Evolutionary conservation across 164 flowering plant species (phyloP), one percentile per base, ranked within the genome.

Genomic region (Warburgia ugandensis): DNA sequence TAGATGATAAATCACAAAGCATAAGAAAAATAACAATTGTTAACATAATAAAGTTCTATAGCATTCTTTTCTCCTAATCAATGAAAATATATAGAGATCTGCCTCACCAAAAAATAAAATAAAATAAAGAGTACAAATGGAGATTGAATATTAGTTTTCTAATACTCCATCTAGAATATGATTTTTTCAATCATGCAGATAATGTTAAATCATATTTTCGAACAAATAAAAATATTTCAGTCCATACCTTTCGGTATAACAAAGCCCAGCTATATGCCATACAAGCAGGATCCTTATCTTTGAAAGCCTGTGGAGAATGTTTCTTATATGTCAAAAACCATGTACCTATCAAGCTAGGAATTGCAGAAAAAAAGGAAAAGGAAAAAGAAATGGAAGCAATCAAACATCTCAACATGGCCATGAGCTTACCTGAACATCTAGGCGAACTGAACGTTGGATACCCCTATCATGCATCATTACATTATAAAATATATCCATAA

Each of bases 231-330:
- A 14, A 3, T 14, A 3, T 14, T 20, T 14, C 5, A 37, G 41
- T 10, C 4, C 22, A n/a, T 69, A 86, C 95, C 91, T 86, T 86
- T 14, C 77, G 76, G 59, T 86, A 79, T 54, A 84, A 58, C 52
- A 88, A 49, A 2, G 76, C 86, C 53, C 86, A 76, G 67, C 81
- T 69, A 66, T 80, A 85, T 30, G 94, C 79, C 60, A 83, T 58
- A 65, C 96, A 88, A 28, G 96, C 70, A 36, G 96, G 96, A 79
- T 88, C 86, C 49, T 91, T 66, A 33, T 88, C 91, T 66, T 77
- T 82, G 60, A 83, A 85, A 39, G 96, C 96, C 96, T 88, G 76
- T 8, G 8, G 29, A 33, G 22, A 43, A 41, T 60, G 55, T 27
- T 38, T 12, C 37, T 8, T 29, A 39, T 27, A 31, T 4, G 21